Percentiles rank a stretch among this genome's conserved stretches.
Evolutionary conservation across 2,329 filamentous ascomycete species (phyloP).

Genomic region (Colletotrichum destructivum): DNA sequence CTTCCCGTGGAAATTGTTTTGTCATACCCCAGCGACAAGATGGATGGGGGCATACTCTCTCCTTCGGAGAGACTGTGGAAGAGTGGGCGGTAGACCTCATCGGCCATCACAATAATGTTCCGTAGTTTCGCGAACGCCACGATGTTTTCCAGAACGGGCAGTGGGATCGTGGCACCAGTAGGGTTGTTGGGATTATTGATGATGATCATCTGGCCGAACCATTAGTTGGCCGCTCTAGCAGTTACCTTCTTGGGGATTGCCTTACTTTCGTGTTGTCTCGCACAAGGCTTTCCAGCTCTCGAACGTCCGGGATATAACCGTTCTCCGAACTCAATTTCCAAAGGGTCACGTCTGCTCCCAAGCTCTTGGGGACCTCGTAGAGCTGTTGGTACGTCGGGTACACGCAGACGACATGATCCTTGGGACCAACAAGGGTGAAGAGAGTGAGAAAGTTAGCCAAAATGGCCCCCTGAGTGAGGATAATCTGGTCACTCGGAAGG

Average conservation of each 20-base stretch:
- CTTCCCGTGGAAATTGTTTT: conserved; percentile 83
- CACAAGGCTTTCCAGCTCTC: too few relatives aligned
- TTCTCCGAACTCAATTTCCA: conserved; percentile 78
- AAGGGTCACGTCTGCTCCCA: conserved; percentile 79
- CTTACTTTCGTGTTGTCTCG: too few relatives aligned
- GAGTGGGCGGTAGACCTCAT: conserved; percentile 88
- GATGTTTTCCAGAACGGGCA: conserved; percentile 66
- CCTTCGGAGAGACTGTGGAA: conserved; percentile 76
- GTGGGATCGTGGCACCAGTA: too few relatives aligned
- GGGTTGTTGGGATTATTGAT: too few relatives aligned
- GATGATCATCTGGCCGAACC: too few relatives aligned
- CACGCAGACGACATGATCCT: conserved; percentile 86
- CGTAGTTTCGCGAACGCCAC: conserved; percentile 74
- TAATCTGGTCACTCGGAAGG: conserved; percentile 68
- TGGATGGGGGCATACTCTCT: conserved; percentile 71
- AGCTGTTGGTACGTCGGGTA: conserved; percentile 88
- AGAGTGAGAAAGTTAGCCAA: conserved; percentile 82
- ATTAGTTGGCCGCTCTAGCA: too few relatives aligned
- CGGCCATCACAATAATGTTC: conserved; percentile 77
- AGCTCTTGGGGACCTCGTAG: conserved; percentile 77
- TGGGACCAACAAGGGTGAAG: conserved; percentile 77
- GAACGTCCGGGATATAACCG: neutral
- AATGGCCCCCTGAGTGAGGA: conserved; percentile 84
- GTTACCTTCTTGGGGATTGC: too few relatives aligned
- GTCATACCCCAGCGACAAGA: conserved; percentile 79